These are phyloP conservation scores for Chimonanthus praecox DNA, from an alignment of 164 flowering plant species.

Conservation along the genomic window DNA sequence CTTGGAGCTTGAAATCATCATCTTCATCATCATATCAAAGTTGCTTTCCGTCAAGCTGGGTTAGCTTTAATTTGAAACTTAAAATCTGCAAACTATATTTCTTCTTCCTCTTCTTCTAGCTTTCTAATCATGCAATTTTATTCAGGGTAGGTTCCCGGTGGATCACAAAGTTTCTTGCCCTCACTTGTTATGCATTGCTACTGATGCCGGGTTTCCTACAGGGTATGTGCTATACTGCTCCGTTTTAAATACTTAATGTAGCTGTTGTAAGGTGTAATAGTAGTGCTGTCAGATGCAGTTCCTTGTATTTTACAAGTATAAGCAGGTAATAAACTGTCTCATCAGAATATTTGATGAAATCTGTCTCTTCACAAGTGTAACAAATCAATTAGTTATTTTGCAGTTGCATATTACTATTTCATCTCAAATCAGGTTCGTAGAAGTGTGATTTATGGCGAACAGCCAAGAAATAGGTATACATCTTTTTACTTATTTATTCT, in stretches of 20 bases:
- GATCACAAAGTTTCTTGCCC: slow-evolving; percentile 72
- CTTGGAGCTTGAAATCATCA: no score
- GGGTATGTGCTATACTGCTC: slow-evolving; percentile 35
- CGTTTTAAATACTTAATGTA: neutral
- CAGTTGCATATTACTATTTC: slow-evolving; percentile 87
- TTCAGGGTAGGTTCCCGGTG: slow-evolving; percentile 96
- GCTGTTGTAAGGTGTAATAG: neutral
- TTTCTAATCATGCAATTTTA: slow-evolving; percentile 24
- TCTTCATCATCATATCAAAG: no score
- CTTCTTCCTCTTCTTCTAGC: neutral
- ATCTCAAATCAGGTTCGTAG: slow-evolving; percentile 75
- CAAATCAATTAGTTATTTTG: slow-evolving; percentile 6
- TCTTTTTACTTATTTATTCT: neutral
- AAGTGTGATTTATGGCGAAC: slow-evolving; percentile 81
- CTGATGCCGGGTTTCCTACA: slow-evolving; percentile 94
- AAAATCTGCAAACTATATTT: neutral
- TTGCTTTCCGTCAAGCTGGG: neutral
- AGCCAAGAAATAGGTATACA: slow-evolving; percentile 73
- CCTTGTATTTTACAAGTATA: neutral
- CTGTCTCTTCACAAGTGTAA: neutral
- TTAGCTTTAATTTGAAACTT: neutral
- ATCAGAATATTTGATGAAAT: neutral
- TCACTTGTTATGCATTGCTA: slow-evolving; percentile 73
- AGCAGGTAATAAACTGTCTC: neutral
- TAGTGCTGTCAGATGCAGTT: neutral